These are phyloP conservation scores for Amorphotheca resinae DNA, from an alignment of 495 filamentous ascomycete genomes.

Conservation along the genomic window DNA sequence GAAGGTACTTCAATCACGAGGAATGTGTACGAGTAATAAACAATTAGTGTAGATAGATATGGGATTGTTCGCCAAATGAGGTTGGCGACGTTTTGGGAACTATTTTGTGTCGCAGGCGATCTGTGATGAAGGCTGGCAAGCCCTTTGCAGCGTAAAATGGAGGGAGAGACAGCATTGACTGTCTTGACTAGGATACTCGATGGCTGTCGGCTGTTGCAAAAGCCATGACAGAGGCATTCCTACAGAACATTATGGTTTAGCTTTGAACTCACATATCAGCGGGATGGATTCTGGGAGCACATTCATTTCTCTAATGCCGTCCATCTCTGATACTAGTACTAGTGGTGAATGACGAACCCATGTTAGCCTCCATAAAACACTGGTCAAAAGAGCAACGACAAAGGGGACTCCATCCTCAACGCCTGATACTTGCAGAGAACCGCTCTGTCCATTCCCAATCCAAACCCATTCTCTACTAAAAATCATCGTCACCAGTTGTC, in stretches of 20 bases:
- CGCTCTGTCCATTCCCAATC: not conserved
- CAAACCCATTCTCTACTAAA: conserved; percentile 3
- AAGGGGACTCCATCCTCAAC: conserved; percentile 7
- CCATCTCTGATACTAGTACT: conserved; percentile 1
- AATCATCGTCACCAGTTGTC: conserved; percentile 49
- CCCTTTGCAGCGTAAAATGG: no score
- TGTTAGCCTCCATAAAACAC: conserved; percentile 19
- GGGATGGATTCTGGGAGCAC: conserved; percentile 1
- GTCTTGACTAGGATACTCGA: no score
- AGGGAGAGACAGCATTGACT: no score
- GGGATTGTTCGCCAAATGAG: not conserved
- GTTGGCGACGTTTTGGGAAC: not conserved
- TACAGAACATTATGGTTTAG: conserved; percentile 12
- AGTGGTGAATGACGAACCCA: not conserved
- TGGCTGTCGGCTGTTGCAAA: no score
- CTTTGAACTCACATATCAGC: conserved; percentile 1
- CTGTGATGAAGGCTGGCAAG: no score
- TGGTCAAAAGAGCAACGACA: conserved; percentile 7
- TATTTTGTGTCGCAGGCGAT: no score
- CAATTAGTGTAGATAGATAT: no score
- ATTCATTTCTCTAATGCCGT: not conserved
- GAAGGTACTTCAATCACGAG: no score
- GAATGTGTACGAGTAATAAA: no score
- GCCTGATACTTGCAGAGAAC: conserved; percentile 22
- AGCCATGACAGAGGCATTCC: no score